Evolutionary conservation across 768 basidiomycete species (phyloP), one percentile per base, ranked within the genome.

Genomic region (Hysterangium stoloniferum): DNA sequence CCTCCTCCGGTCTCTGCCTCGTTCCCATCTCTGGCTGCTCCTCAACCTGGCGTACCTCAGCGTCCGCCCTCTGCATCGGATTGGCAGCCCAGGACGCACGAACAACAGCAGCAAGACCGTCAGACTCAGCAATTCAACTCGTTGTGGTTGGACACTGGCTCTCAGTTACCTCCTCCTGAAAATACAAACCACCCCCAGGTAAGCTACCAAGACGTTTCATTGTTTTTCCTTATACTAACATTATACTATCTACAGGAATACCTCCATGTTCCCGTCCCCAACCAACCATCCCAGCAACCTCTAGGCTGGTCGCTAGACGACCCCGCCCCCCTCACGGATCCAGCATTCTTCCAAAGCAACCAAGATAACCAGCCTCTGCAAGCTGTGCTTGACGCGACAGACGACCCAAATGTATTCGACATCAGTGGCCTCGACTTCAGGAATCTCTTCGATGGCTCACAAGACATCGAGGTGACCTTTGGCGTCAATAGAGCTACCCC

Each of bases 31-130:
- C 31, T 59, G 59, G 47, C 52, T 61, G 20, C 61, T 61, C 40
- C 63, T 62, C 48, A 58, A 55, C 43, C 67, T 57, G 57, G 59
- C 19, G 38, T 51, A 9, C 27, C 25, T 15, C 49, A 51, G 32
- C 38, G 49, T 8, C 49, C 49, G 17, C 49, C 49, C 4, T 43
- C 40, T 4, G 34, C 49, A 3, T 51, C 49, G 6, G 29, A n/a
- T 22, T 48, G 40, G 49, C 37, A 12, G 6, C 47, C n/a, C n/a
- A n/a, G n/a, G n/a, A n/a, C 35, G 1, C 38, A 41, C 4, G 37
- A 29, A n/a, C 48, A 29, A 40, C 36, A 34, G 20, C 20, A 45
- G 44, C 44, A 24, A 3, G 44, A 45, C 31, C 24, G 9, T 13
- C 33, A 17, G 17, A 9, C 11, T n/a, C n/a, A n/a, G n/a, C 31